Base-by-base conservation (phyloP, 257 asterid species). In the Eustoma russellianum region DNA sequence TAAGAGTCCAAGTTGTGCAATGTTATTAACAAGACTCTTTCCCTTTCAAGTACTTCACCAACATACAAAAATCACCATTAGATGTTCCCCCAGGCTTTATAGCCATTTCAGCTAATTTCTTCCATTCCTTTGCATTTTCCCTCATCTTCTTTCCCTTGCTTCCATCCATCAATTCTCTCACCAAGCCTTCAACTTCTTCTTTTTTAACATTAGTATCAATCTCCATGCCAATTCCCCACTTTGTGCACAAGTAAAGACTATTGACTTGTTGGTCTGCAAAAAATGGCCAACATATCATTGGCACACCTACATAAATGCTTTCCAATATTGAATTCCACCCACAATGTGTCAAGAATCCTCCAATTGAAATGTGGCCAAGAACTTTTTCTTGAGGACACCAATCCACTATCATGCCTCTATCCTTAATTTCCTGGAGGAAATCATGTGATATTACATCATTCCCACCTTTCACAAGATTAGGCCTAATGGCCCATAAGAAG, bases 271-370 rank as follows among this genome's bases (percentile, higher is more conserved):
- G 82, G 17, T 81, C 83, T 0, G 78, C 74, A 5, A 81, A 78
- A 47, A 78, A 78, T 0, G 90, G 90, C 86, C 86, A 76, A 33
- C 82, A 67, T n/a, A 81, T 76, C 5, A 78, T 70, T 0, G 83
- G 86, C 41, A 78, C 73, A 0, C 81, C 90, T 0, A 55, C 63
- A 1, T 68, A 66, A 9, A 81, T 54, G 7, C 63, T 64, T 52
- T 75, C 86, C 43, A 61, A 2, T 24, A 13, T 69, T 0, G 86
- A 82, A 10, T 82, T 82, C 86, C 86, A 82, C 7, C 91, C 82
- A 17, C 78, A 78, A 9, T 79, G 91, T 2, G 80, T 69, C 61
- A 78, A 43, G 28, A 78, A 78, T 0, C 65, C 79, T 0, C 76
- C 86, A 5, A 78, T 66, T 0, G 79, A 64, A 12, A 50, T 33